phyloP scores from a whole-genome alignment of 495 filamentous ascomycete genomes.

The Venustampulla echinocandica region DNA sequence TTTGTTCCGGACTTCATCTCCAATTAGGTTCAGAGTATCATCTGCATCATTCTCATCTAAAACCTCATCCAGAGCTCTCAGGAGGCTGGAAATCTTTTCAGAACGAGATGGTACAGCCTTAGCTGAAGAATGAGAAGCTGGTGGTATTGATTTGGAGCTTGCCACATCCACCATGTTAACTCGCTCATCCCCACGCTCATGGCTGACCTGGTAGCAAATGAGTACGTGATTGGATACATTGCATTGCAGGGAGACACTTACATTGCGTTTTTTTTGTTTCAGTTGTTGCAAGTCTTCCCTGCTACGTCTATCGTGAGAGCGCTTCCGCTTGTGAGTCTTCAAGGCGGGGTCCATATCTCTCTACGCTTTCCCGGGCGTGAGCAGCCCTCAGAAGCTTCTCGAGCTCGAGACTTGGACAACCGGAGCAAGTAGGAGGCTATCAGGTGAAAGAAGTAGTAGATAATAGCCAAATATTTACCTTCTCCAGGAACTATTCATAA shows the following conservation, averaged over 20 bases:
- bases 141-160: background rate
- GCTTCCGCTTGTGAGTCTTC: conserved; percentile 16
- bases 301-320: background rate
- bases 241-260: background rate
- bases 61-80: conserved; percentile 12
- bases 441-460: too few species aligned
- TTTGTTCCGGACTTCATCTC: conserved; percentile 8
- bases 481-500: background rate
- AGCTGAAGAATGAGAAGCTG: background rate
- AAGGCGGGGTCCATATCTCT: conserved; percentile 2
- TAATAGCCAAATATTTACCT: too few species aligned
- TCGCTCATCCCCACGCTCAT: background rate
- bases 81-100: conserved; percentile 15
- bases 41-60: conserved; percentile 14
- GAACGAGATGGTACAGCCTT: background rate
- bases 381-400: too few species aligned
- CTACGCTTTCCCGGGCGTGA: too few species aligned
- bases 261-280: conserved; percentile 14
- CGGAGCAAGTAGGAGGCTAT: too few species aligned
- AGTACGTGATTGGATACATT: background rate
- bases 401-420: too few species aligned
- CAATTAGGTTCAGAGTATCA: conserved; percentile 10
- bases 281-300: background rate
- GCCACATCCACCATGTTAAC: background rate
- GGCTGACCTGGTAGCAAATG: background rate